Conservation (phyloP, 2,329 filamentous ascomycete species). For the Aspergillus eucalypticola region DNA sequence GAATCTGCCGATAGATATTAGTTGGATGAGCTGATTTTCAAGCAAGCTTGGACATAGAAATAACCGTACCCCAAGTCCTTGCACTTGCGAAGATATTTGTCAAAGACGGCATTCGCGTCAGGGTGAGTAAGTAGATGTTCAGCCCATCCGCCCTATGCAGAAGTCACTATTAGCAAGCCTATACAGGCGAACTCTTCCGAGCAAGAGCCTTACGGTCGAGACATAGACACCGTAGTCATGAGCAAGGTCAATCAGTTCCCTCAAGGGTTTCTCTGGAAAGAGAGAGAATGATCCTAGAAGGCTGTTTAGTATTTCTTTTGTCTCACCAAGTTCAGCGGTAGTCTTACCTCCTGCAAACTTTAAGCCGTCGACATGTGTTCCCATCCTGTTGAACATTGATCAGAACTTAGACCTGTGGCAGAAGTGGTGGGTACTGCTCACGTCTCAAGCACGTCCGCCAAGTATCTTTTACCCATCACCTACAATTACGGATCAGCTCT, state of each 20-base stretch:
- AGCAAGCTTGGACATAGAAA: background rate
- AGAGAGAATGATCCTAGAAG: conserved; percentile 51
- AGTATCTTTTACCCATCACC: conserved; percentile 55
- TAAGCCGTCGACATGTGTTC: conserved; percentile 55
- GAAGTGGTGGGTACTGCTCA: conserved; percentile 24
- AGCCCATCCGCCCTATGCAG: conserved; percentile 53
- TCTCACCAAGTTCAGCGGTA: background rate
- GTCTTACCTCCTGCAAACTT: conserved; percentile 54
- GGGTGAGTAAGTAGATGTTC: conserved; percentile 56
- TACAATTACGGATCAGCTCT: conserved; percentile 16
- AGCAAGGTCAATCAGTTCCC: conserved; percentile 52
- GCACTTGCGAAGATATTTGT: conserved; percentile 55
- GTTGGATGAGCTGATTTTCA: conserved; percentile 7
- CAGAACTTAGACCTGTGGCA: background rate
- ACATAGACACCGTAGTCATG: conserved; percentile 55
- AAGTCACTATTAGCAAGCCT: background rate
- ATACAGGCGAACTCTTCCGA: background rate
- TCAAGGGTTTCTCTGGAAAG: conserved; percentile 49
- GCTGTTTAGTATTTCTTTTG: background rate
- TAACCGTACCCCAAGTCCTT: conserved; percentile 49
- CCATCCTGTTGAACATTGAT: conserved; percentile 46
- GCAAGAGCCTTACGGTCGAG: conserved; percentile 45
- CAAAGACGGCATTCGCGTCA: conserved; percentile 47
- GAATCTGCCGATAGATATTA: conserved; percentile 39
- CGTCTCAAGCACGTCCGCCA: conserved; percentile 57